Base-by-base conservation (phyloP, 352 stramenopile genomes). In the Phytophthora fragariae region DNA sequence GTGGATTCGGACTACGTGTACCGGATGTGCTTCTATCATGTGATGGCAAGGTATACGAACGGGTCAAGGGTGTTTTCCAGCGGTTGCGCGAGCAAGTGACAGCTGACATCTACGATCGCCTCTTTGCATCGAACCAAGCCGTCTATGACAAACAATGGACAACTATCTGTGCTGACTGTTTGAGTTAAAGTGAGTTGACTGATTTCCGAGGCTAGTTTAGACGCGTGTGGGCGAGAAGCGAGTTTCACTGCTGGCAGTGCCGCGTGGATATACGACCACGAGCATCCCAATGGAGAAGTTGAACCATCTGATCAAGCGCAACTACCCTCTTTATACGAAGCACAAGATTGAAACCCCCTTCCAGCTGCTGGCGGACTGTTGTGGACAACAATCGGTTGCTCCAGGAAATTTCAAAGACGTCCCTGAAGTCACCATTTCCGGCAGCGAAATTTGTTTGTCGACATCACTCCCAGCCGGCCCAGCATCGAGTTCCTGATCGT, bases 21-120 rank as follows among this genome's bases (percentile, higher is more conserved):
- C 14, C 47, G 69, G 24, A 65, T 74, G 59, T 68, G 59, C 31
- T 69, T 69, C 24, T 74, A 62, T 50, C 66, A 68, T 10, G 58
- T 68, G 6, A 35, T 73, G n/a, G 58, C 1, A 69, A 69, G 8
- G 39, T 60, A 2, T 17, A 29, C 15, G 46, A 74, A 37, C 19
- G 21, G 15, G 9, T 60, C 5, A 49, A 39, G 19, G 19, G 53
- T 46, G 21, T 60, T 7, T 3, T 14, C 3, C 12, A 33, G n/a
- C 15, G 17, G 4, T 19, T 49, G 37, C 31, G 39, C 5, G 24
- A 68, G 6, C n/a, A 56, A 21, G 33, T 74, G 1, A 56, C 58
- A 19, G 10, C 57, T 5, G 27, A 60, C 6, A 62, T 35, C 5
- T 74, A 74, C 39, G 33, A 65, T n/a, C 35, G 69, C 15, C 67